Conservation (phyloP, 371 early-diverging fungal species). For the Encephalitozoon intestinalis region DNA sequence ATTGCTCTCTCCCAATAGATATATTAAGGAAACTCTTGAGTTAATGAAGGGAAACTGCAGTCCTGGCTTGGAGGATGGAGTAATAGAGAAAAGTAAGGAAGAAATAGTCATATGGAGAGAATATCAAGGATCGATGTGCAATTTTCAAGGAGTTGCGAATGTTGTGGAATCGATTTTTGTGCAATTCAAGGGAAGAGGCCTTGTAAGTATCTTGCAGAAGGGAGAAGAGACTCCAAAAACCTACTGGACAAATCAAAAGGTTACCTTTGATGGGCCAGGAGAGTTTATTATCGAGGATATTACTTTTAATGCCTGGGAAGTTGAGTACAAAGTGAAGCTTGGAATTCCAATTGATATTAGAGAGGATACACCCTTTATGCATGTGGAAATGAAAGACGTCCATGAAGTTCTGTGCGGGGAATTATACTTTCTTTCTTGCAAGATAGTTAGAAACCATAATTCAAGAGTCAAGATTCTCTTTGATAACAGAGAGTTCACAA, state of each 20-base stretch:
- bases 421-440: background rate
- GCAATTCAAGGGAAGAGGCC: background rate
- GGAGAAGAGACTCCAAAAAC: background rate
- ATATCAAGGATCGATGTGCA: background rate
- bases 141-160: background rate
- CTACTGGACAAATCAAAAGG: background rate
- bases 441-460: background rate
- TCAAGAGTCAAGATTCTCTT: background rate
- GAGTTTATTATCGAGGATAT: background rate
- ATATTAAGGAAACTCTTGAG: background rate
- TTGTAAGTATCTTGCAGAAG: background rate
- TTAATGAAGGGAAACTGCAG: background rate
- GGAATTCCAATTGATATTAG: background rate
- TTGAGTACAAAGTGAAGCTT: background rate
- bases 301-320: background rate
- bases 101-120: background rate
- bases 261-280: background rate
- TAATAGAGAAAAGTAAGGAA: no score
- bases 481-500: background rate
- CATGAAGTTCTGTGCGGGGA: background rate
- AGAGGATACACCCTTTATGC: background rate
- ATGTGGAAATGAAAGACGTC: background rate
- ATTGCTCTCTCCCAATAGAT: background rate
- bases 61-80: background rate
- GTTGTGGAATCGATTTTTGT: background rate